These are phyloP conservation scores for Sugiyamaella castrensis DNA, from an alignment of 1,139 yeast genomes.

Conservation along the genomic window DNA sequence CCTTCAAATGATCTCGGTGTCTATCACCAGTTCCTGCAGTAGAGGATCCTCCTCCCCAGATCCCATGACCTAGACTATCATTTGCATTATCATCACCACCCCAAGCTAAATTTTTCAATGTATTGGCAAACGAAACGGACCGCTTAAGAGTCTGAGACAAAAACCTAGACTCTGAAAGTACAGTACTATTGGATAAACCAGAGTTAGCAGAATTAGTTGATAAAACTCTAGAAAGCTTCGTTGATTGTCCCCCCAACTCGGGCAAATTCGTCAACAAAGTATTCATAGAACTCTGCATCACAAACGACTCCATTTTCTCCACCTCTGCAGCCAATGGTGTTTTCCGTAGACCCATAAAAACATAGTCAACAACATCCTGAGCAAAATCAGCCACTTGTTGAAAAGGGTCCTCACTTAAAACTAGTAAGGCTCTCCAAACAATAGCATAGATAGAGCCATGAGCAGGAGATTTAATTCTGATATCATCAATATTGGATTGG, in stretches of 20 bases:
- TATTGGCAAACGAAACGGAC: conserved; percentile 40
- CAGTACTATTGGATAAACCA: background rate
- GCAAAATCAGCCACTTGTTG: conserved; percentile 75
- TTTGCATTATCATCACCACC: conserved; percentile 28
- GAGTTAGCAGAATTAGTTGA: conserved; percentile 7
- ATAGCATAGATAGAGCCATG: conserved; percentile 78
- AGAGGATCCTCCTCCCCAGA: background rate
- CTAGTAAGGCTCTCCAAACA: conserved; percentile 80
- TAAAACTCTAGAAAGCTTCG: conserved; percentile 6
- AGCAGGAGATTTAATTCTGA: conserved; percentile 48
- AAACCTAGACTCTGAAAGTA: conserved; percentile 19
- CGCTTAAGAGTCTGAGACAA: conserved; percentile 32
- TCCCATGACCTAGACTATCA: background rate
- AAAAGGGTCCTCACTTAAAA: conserved; percentile 86
- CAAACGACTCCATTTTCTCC: conserved; percentile 16
- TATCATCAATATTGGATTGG: conserved; percentile 56
- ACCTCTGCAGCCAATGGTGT: conserved; percentile 48
- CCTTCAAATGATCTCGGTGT: background rate
- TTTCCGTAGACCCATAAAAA: conserved; percentile 61
- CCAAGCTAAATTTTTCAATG: conserved; percentile 35
- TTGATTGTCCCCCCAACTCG: background rate
- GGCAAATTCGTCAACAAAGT: conserved; percentile 4
- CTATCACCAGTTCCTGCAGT: conserved; percentile 4
- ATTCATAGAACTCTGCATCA: conserved; percentile 11
- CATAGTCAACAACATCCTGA: conserved; percentile 69